Base-by-base conservation (phyloP, 192 early-diverging fungal genomes). In the Rhizophagus prolifer region DNA sequence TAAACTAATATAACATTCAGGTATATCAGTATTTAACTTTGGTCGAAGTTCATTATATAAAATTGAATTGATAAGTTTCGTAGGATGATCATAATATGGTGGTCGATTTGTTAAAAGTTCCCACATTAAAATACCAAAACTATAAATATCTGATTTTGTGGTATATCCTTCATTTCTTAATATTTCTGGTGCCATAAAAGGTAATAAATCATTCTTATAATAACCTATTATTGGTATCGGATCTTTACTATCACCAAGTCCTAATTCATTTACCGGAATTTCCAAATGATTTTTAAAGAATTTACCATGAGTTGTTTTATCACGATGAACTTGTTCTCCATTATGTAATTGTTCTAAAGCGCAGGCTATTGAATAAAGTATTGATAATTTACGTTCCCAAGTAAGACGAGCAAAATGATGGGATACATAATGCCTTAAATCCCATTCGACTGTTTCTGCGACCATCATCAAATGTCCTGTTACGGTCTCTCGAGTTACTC, bases 61-160 rank as follows among this genome's bases (percentile, higher is more conserved):
- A 10, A 75, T 63, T 7, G n/a, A 4, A 21, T 34, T 9, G 13
- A 65, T 31, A 25, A 50, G 5, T 50, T 46, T 26, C 7, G 31
- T 34, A 34, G 63, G 14, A 23, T 50, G 63, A 65, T 75, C 62
- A 28, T 63, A 75, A 65, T 50, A 65, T 30, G 74, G 74, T 4
- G n/a, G 60, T 13, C 23, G 19, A 21, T 75, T 66, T 26, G 44
- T 26, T 7, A 25, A 58, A 23, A 75, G 44, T 75, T 65, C 74
- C 74, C 74, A 75, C 74, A 75, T 75, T 38, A 75, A 19, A 12
- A 75, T 38, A 30, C 61, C 74, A 75, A 75, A 63, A n/a, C 21
- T 65, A 54, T 75, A 75, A 44, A 75, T 54, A 14, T 64, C 62
- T 6, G 74, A 72, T 72, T 72, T 54, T 38, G 23, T n/a, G 9